Conservation (phyloP, 108 stramenopile species). For the Skeletonema costatum region DNA sequence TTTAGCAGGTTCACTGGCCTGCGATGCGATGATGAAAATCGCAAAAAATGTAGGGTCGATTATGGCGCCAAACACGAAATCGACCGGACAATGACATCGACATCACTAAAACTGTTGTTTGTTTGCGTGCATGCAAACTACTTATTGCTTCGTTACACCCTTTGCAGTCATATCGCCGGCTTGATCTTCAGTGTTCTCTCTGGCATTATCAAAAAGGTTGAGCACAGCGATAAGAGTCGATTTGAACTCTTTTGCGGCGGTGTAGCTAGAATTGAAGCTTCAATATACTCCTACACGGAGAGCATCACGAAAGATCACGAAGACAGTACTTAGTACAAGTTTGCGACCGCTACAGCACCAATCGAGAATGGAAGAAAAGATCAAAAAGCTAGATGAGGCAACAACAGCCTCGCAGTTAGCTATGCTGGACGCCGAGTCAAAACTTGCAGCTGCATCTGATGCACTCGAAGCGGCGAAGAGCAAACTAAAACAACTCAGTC, state of each 20-base stretch:
- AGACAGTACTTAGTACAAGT: background rate
- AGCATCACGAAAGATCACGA: background rate
- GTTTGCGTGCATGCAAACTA: too few relatives aligned
- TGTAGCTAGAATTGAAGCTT: too few relatives aligned
- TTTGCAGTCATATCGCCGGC: background rate
- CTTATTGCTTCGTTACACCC: background rate
- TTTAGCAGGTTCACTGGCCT: too few relatives aligned
- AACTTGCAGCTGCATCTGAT: conserved; percentile 18
- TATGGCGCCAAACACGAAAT: too few relatives aligned
- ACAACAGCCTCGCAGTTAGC: conserved; percentile 19
- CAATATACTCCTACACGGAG: too few relatives aligned
- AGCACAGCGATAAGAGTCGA: background rate
- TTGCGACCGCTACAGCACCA: background rate
- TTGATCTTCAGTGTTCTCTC: background rate
- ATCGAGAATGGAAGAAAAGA: conserved; percentile 26
- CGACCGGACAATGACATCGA: too few relatives aligned
- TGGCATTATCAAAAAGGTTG: background rate
- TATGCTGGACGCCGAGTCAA: conserved; percentile 16
- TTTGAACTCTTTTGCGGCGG: too few relatives aligned
- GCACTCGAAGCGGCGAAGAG: conserved; percentile 57
- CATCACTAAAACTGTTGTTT: too few relatives aligned
- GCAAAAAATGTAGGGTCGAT: too few relatives aligned
- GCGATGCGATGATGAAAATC: too few relatives aligned
- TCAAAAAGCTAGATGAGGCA: conserved; percentile 37
- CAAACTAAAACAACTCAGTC: conserved; percentile 39